These are phyloP conservation scores for Neurospora intermedia DNA, from an alignment of 495 filamentous ascomycete species.

Conservation along the genomic window DNA sequence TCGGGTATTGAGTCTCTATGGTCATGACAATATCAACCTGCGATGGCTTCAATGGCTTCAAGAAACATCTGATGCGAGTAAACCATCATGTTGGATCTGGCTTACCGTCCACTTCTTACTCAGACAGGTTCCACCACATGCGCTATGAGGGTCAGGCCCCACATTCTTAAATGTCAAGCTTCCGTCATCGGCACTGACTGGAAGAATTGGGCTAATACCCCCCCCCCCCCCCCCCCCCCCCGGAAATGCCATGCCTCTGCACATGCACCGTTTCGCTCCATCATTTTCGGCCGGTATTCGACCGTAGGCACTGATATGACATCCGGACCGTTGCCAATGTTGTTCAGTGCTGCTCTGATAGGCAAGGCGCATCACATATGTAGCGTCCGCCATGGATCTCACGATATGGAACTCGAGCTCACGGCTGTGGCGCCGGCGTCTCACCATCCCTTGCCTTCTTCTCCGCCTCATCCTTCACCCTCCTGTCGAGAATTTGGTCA, in stretches of 20 bases:
- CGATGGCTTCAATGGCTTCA: background rate
- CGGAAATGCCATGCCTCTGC: background rate
- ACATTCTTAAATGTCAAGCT: background rate
- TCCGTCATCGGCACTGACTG: conserved; percentile 6
- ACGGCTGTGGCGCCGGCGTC: conserved; percentile 13
- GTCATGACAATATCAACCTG: background rate
- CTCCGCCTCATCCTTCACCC: conserved; percentile 22
- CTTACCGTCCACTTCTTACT: background rate
- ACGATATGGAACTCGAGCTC: background rate
- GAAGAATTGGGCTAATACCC: background rate
- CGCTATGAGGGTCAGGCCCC: background rate
- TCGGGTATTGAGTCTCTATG: background rate
- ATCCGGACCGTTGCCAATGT: background rate
- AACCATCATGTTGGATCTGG: background rate
- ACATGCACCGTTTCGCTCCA: background rate
- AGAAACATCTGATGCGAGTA: background rate
- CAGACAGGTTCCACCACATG: background rate
- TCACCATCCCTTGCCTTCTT: conserved; percentile 12
- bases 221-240: too few species aligned
- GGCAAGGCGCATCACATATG: background rate
- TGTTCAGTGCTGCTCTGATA: background rate
- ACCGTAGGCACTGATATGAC: background rate
- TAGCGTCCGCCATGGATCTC: background rate
- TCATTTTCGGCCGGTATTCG: background rate
- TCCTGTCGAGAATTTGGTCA: conserved; percentile 66